These are phyloP conservation scores for Leptographium radiaticola DNA, from an alignment of 2,329 filamentous ascomycete species.

Conservation along the genomic window DNA sequence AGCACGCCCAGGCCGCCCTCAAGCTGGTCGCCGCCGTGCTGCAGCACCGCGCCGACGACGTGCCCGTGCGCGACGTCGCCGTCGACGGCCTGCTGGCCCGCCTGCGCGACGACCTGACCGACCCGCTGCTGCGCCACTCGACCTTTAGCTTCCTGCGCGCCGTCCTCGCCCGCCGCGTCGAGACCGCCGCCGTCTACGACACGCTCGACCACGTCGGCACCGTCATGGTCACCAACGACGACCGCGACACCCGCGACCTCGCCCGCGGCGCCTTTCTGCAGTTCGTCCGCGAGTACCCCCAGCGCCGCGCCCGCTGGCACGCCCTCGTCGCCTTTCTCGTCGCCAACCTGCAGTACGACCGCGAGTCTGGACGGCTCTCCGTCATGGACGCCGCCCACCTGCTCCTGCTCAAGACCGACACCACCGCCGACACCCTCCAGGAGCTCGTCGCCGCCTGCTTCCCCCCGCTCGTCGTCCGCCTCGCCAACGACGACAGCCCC, in stretches of 20 bases:
- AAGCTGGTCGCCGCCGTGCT: conserved; percentile 80
- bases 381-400: conserved; percentile 86
- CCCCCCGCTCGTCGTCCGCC: conserved; percentile 69
- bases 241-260: conserved; percentile 73
- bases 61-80: conserved; percentile 66
- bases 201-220: conserved; percentile 76
- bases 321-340: conserved; percentile 84
- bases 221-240: conserved; percentile 94
- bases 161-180: conserved; percentile 70
- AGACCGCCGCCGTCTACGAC: conserved; percentile 83
- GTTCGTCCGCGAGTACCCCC: conserved; percentile 88
- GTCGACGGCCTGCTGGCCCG: conserved; percentile 72
- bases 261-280: conserved; percentile 86
- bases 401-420: conserved; percentile 54
- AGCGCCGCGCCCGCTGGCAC: conserved; percentile 75
- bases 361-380: conserved; percentile 77
- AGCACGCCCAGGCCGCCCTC: conserved; percentile 74
- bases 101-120: conserved; percentile 78
- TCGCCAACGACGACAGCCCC: conserved; percentile 78
- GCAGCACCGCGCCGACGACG: conserved; percentile 58
- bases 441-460: conserved; percentile 74
- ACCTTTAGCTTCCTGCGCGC: conserved; percentile 90
- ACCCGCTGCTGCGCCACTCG: conserved; percentile 81
- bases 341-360: conserved; percentile 81
- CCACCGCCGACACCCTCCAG: conserved; percentile 44